Evolutionary conservation across 2,329 filamentous ascomycete genomes (phyloP).

Genomic region (Fusarium pseudograminearum): DNA sequence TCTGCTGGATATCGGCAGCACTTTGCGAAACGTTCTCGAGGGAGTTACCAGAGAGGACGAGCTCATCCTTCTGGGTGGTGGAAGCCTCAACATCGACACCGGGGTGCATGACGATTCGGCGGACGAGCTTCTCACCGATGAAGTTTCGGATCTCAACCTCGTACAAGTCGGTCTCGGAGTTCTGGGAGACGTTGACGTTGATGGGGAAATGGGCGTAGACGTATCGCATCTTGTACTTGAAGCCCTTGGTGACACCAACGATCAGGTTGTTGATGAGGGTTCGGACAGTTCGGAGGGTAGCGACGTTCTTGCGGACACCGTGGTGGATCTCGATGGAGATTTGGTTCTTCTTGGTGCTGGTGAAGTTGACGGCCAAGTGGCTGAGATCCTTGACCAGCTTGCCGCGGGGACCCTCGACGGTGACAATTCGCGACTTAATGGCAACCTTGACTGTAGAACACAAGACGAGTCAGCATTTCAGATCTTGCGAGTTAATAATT

Average conservation of each 20-base stretch:
- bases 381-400: constrained; percentile 97
- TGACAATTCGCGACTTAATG: constrained; percentile 97
- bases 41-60: constrained; percentile 91
- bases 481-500: constrained; percentile 13
- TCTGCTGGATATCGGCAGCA: constrained; percentile 99
- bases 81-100: constrained; percentile 93
- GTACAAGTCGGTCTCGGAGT: constrained; percentile 85
- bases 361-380: constrained; percentile 97
- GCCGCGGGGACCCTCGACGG: constrained; percentile 96
- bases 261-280: constrained; percentile 99
- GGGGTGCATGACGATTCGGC: constrained; percentile 86
- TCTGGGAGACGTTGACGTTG: constrained; percentile 99
- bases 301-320: constrained; percentile 96
- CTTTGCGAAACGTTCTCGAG: constrained; percentile 98
- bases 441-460: constrained; percentile 84
- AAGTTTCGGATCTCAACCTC: constrained; percentile 99
- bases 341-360: constrained; percentile 82
- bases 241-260: constrained; percentile 97
- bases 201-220: constrained; percentile 99
- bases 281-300: constrained; percentile 96
- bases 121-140: constrained; percentile 99
- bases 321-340: constrained; percentile 99
- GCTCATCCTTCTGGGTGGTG: constrained; percentile 96
- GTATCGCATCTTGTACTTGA: constrained; percentile 99
- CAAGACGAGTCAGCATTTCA: constrained; percentile 48